Conservation (phyloP, 2,329 filamentous ascomycete species). For the Xylaria multiplex region DNA sequence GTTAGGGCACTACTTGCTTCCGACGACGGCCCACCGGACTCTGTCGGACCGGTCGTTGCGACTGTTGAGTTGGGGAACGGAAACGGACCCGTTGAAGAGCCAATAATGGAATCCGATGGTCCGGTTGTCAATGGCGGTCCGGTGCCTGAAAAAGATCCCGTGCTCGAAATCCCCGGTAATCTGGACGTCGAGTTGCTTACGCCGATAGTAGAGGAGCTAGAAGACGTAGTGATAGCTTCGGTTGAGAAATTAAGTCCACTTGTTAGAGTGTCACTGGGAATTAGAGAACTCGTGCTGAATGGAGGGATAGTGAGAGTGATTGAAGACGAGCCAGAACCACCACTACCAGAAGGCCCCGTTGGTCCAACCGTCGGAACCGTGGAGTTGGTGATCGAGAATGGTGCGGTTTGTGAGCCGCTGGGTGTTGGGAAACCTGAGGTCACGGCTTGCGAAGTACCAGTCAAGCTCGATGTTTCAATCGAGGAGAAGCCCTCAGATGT, state of each 20-base stretch:
- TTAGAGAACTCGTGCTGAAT: conserved; percentile 18
- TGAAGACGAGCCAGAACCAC: conserved; percentile 12
- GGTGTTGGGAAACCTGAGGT: conserved; percentile 11
- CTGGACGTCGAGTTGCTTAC: conserved; percentile 18
- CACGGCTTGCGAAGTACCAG: conserved; percentile 6
- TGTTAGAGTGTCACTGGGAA: conserved; percentile 22
- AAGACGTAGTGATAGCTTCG: conserved; percentile 7
- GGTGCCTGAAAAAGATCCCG: conserved; percentile 8
- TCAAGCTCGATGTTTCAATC: conserved; percentile 6
- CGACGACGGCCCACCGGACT: conserved; percentile 10
- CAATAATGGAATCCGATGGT: conserved; percentile 18
- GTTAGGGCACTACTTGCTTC: conserved; percentile 24
- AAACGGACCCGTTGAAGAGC: conserved; percentile 23
- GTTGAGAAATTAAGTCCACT: conserved; percentile 16
- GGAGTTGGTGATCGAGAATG: conserved; percentile 39
- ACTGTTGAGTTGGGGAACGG: conserved; percentile 43
- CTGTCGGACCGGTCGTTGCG: conserved; percentile 24
- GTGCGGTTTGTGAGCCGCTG: conserved; percentile 28
- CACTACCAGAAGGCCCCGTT: conserved; percentile 21
- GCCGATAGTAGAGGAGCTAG: conserved; percentile 23
- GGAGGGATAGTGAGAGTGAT: conserved; percentile 13
- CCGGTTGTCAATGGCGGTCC: conserved; percentile 14
- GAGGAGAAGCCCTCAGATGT: conserved; percentile 3
- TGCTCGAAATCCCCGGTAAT: conserved; percentile 18
- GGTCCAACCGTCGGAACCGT: conserved; percentile 29